Percentiles rank a stretch among this genome's conserved stretches.
Evolutionary conservation across 257 asterid species (phyloP).

Genomic region (Solanum ahanhuiri): DNA sequence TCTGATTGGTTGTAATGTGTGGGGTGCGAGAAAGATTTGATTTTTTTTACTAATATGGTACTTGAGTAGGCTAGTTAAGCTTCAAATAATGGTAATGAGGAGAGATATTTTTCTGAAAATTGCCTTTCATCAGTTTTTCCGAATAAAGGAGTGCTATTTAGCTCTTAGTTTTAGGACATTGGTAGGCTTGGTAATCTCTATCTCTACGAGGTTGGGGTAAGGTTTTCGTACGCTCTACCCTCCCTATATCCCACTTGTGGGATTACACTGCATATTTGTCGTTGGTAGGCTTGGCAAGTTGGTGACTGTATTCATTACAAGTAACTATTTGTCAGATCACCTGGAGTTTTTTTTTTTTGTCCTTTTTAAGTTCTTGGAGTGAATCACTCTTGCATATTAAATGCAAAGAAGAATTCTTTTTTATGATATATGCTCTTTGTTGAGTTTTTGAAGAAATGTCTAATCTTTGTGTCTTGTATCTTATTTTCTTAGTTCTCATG

Average conservation of each 20-base stretch:
- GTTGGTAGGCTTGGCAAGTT: not conserved
- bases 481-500: not conserved
- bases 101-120: not conserved
- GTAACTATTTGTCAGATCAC: not conserved
- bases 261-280: not conserved
- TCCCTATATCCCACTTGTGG: not conserved
- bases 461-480: not conserved
- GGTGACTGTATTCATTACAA: not conserved
- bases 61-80: not conserved
- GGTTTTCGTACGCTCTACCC: too few relatives aligned
- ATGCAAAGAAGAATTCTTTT: not conserved
- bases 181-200: not conserved
- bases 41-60: not conserved
- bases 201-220: not conserved
- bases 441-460: not conserved
- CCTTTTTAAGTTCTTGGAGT: not conserved
- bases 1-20: not conserved
- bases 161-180: not conserved
- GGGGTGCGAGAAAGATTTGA: not conserved
- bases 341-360: not conserved
- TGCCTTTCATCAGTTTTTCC: not conserved
- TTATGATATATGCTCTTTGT: not conserved
- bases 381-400: not conserved
- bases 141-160: not conserved
- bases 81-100: not conserved